Conservation (phyloP, 306 rosid genomes). For the Purshia tridentata region DNA sequence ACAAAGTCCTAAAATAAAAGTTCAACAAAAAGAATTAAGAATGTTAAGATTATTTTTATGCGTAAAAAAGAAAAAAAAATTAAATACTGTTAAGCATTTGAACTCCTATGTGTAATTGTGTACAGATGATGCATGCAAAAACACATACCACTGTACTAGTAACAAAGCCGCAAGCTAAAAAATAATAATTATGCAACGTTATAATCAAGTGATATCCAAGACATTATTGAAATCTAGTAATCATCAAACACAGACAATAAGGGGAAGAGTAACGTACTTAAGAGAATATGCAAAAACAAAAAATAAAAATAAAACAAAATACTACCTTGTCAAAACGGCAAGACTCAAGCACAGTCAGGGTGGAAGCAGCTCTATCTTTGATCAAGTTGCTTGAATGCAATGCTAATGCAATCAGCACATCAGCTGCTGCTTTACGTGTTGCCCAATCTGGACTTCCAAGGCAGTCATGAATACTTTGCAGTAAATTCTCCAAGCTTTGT, state of each 20-base stretch:
- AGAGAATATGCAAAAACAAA: background rate
- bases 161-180: background rate
- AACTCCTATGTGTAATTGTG: background rate
- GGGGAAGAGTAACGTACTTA: background rate
- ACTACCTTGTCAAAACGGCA: constrained; percentile 97
- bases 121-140: background rate
- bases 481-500: constrained; percentile 76
- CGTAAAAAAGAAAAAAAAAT: background rate
- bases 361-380: constrained; percentile 56
- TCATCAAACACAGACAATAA: background rate
- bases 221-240: background rate
- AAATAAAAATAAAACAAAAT: too few relatives aligned
- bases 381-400: constrained; percentile 75
- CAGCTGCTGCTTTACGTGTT: constrained; percentile 98
- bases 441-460: constrained; percentile 89
- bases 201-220: background rate
- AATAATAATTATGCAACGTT: background rate
- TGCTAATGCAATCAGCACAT: constrained; percentile 65
- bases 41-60: background rate
- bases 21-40: background rate
- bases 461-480: constrained; percentile 73
- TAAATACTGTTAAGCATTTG: background rate
- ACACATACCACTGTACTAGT: background rate
- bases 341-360: constrained; percentile 65
- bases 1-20: background rate